Base-by-base conservation (phyloP, 2,329 filamentous ascomycete genomes). In the Pseudogymnoascus sp. region DNA sequence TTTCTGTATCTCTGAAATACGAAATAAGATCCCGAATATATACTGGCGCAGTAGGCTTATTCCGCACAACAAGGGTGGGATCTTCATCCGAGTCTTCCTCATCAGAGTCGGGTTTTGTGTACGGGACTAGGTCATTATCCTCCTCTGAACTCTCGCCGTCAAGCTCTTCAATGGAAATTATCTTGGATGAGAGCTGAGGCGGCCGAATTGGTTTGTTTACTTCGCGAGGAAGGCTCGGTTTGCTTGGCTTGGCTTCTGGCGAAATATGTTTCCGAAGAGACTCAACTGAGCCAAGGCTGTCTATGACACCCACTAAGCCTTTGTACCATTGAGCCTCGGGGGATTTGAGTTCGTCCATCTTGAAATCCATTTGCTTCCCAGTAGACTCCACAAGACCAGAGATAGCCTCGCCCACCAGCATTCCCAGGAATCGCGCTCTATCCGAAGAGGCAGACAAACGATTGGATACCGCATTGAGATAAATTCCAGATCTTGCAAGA, bases 11-110 rank as follows among this genome's bases (percentile, higher is more conserved):
- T 59, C 90, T 83, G 2, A 99, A 80, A 70, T 88, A 93, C 6
- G 80, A 74, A 62, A 97, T 86, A 10, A 97, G 81, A 69, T 96
- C 91, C 53, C 92, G 86, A 65, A 97, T 88, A 70, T 97, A 97
- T 0, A 99, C 92, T 1, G 95, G 95, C 0, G 91, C 84, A 64
- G 84, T 89, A 21, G 88, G 84, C 69, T 95, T 97, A 74, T 95
- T 87, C 13, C 93, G 84, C 64, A 89, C 87, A 59, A 97, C 82
- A 16, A 96, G 79, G 0, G 92, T 96, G 4, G 95, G 88, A 69
- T 99, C 96, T 38, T 97, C 93, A 64, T 97, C 92, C 0, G 91
- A 93, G 72, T 99, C 95, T 72, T 96, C 91, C 0, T 86, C 83
- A 68, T 99, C 95, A 1, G 90, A 92, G 70, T 91, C 90, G 0